Evolutionary conservation across 768 basidiomycete genomes (phyloP), one percentile per base, ranked within the genome.

Genomic region (Tricholoma terreum): DNA sequence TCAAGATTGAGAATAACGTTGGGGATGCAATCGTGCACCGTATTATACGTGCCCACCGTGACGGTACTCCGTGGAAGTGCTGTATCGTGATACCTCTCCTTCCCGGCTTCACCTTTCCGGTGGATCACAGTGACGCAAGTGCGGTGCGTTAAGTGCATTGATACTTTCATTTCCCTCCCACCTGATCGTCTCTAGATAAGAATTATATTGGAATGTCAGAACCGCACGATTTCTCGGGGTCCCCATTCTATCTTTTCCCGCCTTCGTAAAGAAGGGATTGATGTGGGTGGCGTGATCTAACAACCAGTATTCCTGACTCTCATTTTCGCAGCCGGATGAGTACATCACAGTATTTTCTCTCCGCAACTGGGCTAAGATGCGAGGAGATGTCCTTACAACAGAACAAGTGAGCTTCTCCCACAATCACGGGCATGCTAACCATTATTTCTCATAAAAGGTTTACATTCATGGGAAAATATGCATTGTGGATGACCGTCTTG

Each of bases 131-230:
- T 50, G 94, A 97, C 67, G 97, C 94, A 6, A 92, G 89, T 67
- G 89, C 94, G 21, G 94, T 94, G 69, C 38, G 90, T 79, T 40
- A 21, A 35, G 31, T 55, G 22, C 55, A 38, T 35, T 27, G 3
- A 19, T 8, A 34, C 36, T 48, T 11, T 56, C 17, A 43, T 15
- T 22, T 30, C 48, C 50, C 19, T 27, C 56, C 58, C 6, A 57
- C 30, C 19, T 52, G 10, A 45, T n/a, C 35, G 24, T 35, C 34
- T 3, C 3, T 61, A 94, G 92, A 84, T 96, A 63, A 92, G 96
- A 33, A 88, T 98, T 55, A 98, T 98, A 67, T 67, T 98, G 35
- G 94, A 99, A 67, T 96, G 94, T 66, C 97, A 99, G 71, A 95
- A 92, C 66, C 82, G 89, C 57, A 89, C 93, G 0, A 88, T 98